Conservation (phyloP, 1,284 basidiomycete species). For the Coriolopsis trogii region DNA sequence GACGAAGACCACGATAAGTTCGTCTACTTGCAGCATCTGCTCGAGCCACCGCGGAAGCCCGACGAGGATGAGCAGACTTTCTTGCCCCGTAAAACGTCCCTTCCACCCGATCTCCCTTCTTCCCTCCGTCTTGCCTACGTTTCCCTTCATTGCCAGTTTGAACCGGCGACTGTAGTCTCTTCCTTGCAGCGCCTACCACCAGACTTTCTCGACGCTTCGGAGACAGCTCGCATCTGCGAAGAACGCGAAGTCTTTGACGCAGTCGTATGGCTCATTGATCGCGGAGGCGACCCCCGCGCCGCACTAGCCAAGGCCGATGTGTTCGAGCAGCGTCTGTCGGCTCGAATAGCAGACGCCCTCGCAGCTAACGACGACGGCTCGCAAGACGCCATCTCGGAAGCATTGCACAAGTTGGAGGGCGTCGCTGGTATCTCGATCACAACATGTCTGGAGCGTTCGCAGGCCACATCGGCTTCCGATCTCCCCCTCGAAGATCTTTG, state of each 20-base stretch:
- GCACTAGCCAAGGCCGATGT: constrained; percentile 71
- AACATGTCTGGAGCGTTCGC: constrained; percentile 72
- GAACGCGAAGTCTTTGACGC: constrained; percentile 70
- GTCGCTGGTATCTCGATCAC: constrained; percentile 64
- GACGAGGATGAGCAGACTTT: constrained; percentile 47
- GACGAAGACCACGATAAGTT: constrained; percentile 61
- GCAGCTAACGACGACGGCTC: constrained; percentile 30
- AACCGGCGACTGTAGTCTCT: constrained; percentile 67
- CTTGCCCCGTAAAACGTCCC: constrained; percentile 12
- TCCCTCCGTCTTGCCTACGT: constrained; percentile 68
- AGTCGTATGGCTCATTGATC: constrained; percentile 82
- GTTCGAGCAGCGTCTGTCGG: constrained; percentile 61
- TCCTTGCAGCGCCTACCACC: constrained; percentile 64
- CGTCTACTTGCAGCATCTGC: constrained; percentile 78
- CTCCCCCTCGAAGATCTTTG: constrained; percentile 85
- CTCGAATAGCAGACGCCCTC: constrained; percentile 51
- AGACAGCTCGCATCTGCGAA: constrained; percentile 70
- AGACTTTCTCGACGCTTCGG: constrained; percentile 61
- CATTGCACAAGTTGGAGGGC: constrained; percentile 47
- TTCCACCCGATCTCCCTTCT: constrained; percentile 32
- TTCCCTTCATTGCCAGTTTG: constrained; percentile 71
- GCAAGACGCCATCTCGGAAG: constrained; percentile 35
- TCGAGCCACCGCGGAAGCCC: constrained; percentile 61
- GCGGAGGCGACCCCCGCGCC: constrained; percentile 60
- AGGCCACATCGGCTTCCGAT: constrained; percentile 39